Base-by-base conservation (phyloP, 2,329 filamentous ascomycete genomes). In the Cytospora schulzeri region DNA sequence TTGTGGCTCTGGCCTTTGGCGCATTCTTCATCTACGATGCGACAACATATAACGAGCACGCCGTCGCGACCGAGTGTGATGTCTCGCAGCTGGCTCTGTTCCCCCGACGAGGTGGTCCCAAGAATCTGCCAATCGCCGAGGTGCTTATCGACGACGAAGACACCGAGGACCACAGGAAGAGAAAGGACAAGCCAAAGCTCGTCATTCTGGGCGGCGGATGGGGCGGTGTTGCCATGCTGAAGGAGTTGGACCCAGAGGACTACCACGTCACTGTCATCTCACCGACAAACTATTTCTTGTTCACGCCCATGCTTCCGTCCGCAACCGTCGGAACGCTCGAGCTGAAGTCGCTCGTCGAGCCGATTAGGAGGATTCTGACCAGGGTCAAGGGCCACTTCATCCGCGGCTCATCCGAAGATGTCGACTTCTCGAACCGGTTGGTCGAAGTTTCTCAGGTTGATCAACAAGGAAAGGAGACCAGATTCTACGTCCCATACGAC, bases 211-310 rank as follows among this genome's bases (percentile, higher is more conserved):
- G 95, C 24, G 93, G 93, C 19, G 95, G 95, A 53, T 99, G 95
- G 95, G 95, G 93, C 61, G 92, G 92, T 71, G 91, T 99, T 66
- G 92, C 94, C 5, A 80, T 99, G 65, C 79, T 99, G 70, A 99
- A 99, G 79, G 90, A 92, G 67, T 78, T 99, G 68, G 91, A 94
- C 67, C 89, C 93, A 0, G 92, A 93, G 15, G 92, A 97, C 71
- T 99, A 97, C 74, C 93, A 99, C 76, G 89, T 99, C 70, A 98
- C 94, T 5, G 90, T 99, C 48, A 90, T 99, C 52, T 96, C 93
- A 15, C 94, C 95, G 0, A 91, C 91, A 41, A 98, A 98, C 73
- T 97, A 98, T 79, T 99, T 99, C 79, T 80, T 99, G 35, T 99
- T 99, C 77, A 99, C 95, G 2, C 95, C 95, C 0, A 98, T 99